A percentile compares a stretch with the other conserved stretches of the same genome.
Evolutionary conservation across 228 moss, liverwort and hornwort genomes (phyloP).

Genomic region (Sphagnum fallax): DNA sequence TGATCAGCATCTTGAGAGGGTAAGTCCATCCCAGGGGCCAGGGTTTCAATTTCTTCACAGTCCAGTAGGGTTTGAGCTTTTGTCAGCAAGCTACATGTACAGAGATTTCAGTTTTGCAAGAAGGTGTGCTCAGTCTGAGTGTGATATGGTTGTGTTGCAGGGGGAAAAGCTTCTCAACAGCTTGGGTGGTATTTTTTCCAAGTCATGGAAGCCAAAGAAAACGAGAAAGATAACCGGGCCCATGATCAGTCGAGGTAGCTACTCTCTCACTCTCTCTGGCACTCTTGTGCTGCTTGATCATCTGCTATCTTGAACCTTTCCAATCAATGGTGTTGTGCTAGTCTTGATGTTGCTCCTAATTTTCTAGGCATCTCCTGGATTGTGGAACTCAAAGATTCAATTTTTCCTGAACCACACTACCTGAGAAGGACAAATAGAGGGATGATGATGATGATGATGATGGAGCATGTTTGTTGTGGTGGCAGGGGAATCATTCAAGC

Average conservation of each 20-base stretch:
- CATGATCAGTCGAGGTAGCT: slow-evolving; percentile 44
- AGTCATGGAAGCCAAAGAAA: slow-evolving; percentile 94
- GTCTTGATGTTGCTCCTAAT: no score
- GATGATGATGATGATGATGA: background rate
- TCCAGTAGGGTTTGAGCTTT: no score
- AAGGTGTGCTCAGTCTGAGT: background rate
- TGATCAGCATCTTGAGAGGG: slow-evolving; percentile 84
- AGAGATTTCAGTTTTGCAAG: no score
- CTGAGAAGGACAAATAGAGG: background rate
- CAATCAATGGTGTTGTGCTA: background rate
- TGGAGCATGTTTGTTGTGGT: background rate
- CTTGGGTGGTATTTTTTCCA: slow-evolving; percentile 82
- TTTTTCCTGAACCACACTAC: background rate
- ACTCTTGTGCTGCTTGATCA: background rate
- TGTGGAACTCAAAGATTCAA: background rate
- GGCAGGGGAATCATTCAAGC: background rate
- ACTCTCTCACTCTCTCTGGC: background rate
- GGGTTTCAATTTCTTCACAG: no score
- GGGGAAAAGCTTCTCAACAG: slow-evolving; percentile 93
- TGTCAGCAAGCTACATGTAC: no score
- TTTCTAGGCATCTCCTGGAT: no score
- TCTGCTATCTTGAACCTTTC: background rate
- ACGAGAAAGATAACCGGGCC: slow-evolving; percentile 78
- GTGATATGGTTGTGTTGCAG: slow-evolving; percentile 18
- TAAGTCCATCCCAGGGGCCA: slow-evolving; percentile 8